Conservation (phyloP, 2,329 filamentous ascomycete species). For the Xylariaceae sp. region DNA sequence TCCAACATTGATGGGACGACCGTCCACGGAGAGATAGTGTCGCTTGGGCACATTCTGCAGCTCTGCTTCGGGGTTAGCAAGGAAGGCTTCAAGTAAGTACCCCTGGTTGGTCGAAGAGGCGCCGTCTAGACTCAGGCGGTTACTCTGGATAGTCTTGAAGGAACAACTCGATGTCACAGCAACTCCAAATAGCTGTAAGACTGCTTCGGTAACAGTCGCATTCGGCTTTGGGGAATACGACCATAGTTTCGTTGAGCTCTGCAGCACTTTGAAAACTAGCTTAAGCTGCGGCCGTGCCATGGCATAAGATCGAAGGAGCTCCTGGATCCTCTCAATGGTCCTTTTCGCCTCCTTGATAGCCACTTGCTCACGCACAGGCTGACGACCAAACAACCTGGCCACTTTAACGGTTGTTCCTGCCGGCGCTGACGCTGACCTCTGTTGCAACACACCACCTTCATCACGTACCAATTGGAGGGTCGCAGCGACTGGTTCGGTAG, state of each 20-base stretch:
- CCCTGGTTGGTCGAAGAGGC: constrained; percentile 17
- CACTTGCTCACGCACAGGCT: constrained; percentile 60
- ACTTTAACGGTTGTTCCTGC: constrained; percentile 65
- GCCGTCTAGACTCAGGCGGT: constrained; percentile 3
- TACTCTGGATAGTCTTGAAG: constrained; percentile 29
- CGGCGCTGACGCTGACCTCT: constrained; percentile 44
- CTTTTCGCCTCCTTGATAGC: constrained; percentile 54
- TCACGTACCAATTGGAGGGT: constrained; percentile 40
- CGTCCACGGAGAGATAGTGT: constrained; percentile 63
- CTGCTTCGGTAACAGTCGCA: constrained; percentile 51
- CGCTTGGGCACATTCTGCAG: constrained; percentile 42
- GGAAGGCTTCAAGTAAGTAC: constrained; percentile 51
- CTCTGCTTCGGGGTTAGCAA: constrained; percentile 50
- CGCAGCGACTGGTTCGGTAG: constrained; percentile 54
- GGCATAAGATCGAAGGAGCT: constrained; percentile 58
- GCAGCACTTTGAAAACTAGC: constrained; percentile 55
- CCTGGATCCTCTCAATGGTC: constrained; percentile 52
- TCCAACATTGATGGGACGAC: constrained; percentile 54
- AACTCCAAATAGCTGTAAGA: constrained; percentile 57
- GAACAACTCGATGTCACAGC: constrained; percentile 52
- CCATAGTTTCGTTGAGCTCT: constrained; percentile 51
- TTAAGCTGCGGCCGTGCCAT: constrained; percentile 60
- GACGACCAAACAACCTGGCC: constrained; percentile 50
- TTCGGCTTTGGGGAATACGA: constrained; percentile 54
- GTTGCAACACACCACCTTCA: constrained; percentile 38